phyloP scores from a whole-genome alignment of 139 green algal species.

The Chlorella sorokiniana region DNA sequence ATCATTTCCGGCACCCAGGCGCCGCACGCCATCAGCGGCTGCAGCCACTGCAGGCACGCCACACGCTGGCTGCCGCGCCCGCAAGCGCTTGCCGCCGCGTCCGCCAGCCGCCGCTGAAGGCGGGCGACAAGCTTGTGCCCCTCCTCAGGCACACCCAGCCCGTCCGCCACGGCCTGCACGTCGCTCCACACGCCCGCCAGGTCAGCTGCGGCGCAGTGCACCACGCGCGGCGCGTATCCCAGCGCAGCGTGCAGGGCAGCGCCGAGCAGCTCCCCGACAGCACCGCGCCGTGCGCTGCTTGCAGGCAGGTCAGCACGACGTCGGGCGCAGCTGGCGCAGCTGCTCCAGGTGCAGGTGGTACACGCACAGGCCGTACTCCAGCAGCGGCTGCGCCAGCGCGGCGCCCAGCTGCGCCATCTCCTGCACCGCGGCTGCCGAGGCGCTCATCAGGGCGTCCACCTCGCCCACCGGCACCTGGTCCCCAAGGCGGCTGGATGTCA shows the following conservation, averaged over 20 bases:
- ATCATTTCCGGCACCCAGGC: constrained; percentile 71
- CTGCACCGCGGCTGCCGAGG: constrained; percentile 42
- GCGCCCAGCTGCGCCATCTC: constrained; percentile 44
- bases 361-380: constrained; percentile 50
- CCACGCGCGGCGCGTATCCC: constrained; percentile 52
- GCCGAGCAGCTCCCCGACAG: constrained; percentile 34
- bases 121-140: constrained; percentile 31
- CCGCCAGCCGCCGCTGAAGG: constrained; percentile 37
- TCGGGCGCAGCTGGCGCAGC: constrained; percentile 52
- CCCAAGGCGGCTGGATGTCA: constrained; percentile 50
- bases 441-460: constrained; percentile 45
- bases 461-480: constrained; percentile 34
- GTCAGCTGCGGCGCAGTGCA: constrained; percentile 57
- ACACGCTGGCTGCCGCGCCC: constrained; percentile 50
- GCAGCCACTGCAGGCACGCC: constrained; percentile 63
- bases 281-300: constrained; percentile 48
- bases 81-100: constrained; percentile 20
- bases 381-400: constrained; percentile 40
- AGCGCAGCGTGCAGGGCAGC: constrained; percentile 48
- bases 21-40: constrained; percentile 59
- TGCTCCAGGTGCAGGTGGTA: constrained; percentile 55
- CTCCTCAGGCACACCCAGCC: constrained; percentile 32
- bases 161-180: constrained; percentile 51
- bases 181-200: constrained; percentile 56
- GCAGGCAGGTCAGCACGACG: constrained; percentile 68